Conservation (phyloP, 2,329 filamentous ascomycete species). For the Fusarium buharicum region DNA sequence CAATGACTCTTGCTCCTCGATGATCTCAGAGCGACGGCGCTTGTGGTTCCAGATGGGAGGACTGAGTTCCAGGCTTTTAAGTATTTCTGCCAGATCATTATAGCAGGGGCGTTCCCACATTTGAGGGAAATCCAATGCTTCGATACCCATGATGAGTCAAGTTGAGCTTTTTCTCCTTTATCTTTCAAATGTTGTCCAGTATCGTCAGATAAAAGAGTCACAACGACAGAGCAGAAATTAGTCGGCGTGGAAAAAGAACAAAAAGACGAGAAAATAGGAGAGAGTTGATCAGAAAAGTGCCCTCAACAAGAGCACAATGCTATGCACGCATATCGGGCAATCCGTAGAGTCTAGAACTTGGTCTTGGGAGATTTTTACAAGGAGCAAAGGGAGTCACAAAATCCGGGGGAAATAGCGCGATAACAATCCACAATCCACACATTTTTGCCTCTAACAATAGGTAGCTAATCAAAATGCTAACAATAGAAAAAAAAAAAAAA, state of each 20-base stretch:
- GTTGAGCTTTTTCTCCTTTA: background rate
- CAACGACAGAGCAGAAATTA: constrained; percentile 4
- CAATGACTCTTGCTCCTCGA: constrained; percentile 55
- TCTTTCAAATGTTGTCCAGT: background rate
- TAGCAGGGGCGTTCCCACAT: constrained; percentile 80
- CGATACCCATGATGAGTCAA: constrained; percentile 45
- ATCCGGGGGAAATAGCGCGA: constrained; percentile 11
- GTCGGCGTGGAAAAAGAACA: constrained; percentile 22
- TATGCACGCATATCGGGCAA: constrained; percentile 32
- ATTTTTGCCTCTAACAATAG: constrained; percentile 13
- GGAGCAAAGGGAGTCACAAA: constrained; percentile 4
- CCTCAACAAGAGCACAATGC: constrained; percentile 27
- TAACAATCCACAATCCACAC: constrained; percentile 21
- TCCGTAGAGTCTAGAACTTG: constrained; percentile 14
- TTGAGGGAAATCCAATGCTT: constrained; percentile 76
- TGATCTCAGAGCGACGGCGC: constrained; percentile 54
- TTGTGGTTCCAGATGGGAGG: constrained; percentile 74
- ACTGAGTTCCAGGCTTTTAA: constrained; percentile 73
- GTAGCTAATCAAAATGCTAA: constrained; percentile 17
- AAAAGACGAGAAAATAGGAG: background rate
- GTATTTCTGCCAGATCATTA: constrained; percentile 69
- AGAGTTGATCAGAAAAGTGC: background rate
- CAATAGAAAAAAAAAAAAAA: constrained; percentile 13
- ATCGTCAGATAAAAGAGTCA: background rate
- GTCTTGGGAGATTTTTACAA: constrained; percentile 11